These are phyloP conservation scores for Tuber brumale DNA, from an alignment of 495 filamentous ascomycete species.

Conservation along the genomic window DNA sequence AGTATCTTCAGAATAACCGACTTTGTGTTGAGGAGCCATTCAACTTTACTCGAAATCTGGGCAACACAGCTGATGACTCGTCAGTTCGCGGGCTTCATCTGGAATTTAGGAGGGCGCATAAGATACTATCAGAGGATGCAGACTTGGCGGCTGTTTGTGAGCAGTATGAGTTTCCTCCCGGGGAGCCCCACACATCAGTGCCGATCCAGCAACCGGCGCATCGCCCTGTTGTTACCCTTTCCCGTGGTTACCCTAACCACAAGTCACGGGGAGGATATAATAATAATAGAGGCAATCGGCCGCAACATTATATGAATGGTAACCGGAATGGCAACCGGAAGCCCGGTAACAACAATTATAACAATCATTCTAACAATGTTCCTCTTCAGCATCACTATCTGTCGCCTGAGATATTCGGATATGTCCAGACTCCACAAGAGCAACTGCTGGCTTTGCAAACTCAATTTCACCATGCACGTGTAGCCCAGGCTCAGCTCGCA, in stretches of 20 bases:
- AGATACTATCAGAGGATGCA: constrained; percentile 59
- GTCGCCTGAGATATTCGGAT: constrained; percentile 35
- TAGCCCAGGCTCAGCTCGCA: constrained; percentile 47
- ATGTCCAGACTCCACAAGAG: constrained; percentile 33
- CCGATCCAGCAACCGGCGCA: constrained; percentile 59
- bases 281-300: constrained; percentile 52
- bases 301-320: constrained; percentile 49
- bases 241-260: constrained; percentile 48
- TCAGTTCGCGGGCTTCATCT: constrained; percentile 85
- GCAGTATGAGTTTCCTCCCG: constrained; percentile 74
- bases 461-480: constrained; percentile 62
- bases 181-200: constrained; percentile 72
- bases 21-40: constrained; percentile 97
- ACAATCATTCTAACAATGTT: constrained; percentile 39
- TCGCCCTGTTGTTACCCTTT: constrained; percentile 55
- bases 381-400: constrained; percentile 32
- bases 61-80: constrained; percentile 91
- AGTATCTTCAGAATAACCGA: constrained; percentile 63
- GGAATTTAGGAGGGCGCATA: constrained; percentile 83
- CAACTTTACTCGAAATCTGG: constrained; percentile 85
- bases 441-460: constrained; percentile 41
- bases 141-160: constrained; percentile 75
- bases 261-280: constrained; percentile 50
- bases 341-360: constrained; percentile 46
- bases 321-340: constrained; percentile 54